Evolutionary conservation across 257 asterid genomes (phyloP), one percentile per base, ranked within the genome.

Genomic region (Penstemon eatonii): DNA sequence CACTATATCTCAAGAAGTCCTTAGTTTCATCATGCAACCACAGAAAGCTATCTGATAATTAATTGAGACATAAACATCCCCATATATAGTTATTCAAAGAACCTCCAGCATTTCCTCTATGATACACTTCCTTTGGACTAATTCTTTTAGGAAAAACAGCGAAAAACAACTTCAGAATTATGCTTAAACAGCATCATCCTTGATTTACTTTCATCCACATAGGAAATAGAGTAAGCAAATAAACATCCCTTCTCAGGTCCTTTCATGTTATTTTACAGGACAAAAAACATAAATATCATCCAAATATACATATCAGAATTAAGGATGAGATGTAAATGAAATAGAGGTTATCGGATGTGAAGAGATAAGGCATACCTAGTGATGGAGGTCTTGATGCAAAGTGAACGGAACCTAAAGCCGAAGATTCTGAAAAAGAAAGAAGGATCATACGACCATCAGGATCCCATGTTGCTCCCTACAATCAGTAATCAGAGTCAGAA

Each of bases 381-480:
- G 96, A 89, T 55, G 99, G 97, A 74, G 99, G 96, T 78, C 84
- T 88, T 57, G 97, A 84, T 71, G 96, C 82, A 81, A 91, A 94
- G 85, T 94, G 97, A 77, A 94, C 77, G 65, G 97, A 91, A 67
- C 92, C 96, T 81, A 91, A 86, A 47, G 91, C 76, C 65, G 96
- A 79, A 56, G 89, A 90, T 71, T 84, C 88, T 44, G 88, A 81
- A 71, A 87, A 85, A 10, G 91, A 81, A 64, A 87, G 76, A 68
- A 87, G 89, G 73, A 91, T 80, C 94, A 85, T 94, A 59, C 87
- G 90, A 43, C 96, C 96, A 79, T 88, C 90, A 56, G 96, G 97
- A 82, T 93, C 97, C 99, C 99, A 93, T 13, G 87, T 81, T 75
- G 97, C 99, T 79, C 99, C 95, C 98, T 92, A 72, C 57, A 67